Conservation (phyloP, 2,329 filamentous ascomycete genomes). For the Sporothrix humicola region DNA sequence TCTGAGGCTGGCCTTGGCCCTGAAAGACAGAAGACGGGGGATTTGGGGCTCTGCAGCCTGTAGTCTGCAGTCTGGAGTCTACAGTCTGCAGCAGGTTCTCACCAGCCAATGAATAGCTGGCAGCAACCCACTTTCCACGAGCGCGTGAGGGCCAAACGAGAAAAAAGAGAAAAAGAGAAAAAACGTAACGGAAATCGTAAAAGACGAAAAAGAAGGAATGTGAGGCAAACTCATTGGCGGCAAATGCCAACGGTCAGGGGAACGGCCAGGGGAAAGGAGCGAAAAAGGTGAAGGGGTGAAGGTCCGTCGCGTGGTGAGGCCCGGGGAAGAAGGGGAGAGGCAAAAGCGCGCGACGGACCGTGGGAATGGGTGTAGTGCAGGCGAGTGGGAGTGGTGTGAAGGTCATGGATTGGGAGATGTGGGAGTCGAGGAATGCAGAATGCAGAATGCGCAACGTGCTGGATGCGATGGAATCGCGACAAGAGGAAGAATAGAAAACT, state of each 20-base stretch:
- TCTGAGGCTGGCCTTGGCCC: neutral
- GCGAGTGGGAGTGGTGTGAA: constrained; percentile 7
- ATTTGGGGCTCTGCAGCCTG: constrained; percentile 11
- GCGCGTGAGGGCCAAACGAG: neutral
- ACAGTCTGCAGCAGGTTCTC: too few species aligned
- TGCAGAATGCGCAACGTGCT: neutral
- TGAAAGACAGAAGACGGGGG: neutral
- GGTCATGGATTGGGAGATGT: neutral
- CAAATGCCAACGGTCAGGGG: neutral
- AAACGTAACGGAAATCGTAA: neutral
- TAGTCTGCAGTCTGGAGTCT: too few species aligned
- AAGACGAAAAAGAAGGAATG: neutral
- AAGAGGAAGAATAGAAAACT: neutral
- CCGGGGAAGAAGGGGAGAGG: neutral
- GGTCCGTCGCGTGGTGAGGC: neutral
- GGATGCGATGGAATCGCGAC: neutral
- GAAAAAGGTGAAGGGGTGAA: neutral
- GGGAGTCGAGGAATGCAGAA: neutral
- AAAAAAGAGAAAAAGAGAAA: neutral
- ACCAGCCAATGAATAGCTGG: neutral
- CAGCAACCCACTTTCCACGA: neutral
- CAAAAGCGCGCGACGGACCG: constrained; percentile 14
- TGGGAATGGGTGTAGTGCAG: constrained; percentile 14
- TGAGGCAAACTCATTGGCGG: neutral
- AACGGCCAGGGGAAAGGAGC: neutral